These are phyloP conservation scores for Xerocomus cyaneibrunnescens DNA, from an alignment of 1,284 basidiomycete genomes.

Conservation along the genomic window DNA sequence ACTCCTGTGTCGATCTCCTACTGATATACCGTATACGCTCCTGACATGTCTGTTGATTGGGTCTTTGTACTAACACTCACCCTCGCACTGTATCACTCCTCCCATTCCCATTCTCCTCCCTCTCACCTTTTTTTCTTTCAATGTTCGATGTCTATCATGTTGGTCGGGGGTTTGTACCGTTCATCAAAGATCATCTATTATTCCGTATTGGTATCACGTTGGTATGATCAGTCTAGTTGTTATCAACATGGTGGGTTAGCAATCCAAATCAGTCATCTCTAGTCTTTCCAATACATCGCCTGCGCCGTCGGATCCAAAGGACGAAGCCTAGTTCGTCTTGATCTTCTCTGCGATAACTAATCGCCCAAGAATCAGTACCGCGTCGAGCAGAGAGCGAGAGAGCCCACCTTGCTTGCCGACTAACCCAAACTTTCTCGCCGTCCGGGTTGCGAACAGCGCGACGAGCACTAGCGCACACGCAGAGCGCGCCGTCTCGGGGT, in stretches of 20 bases:
- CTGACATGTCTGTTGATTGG: constrained; percentile 12
- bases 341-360: constrained; percentile 25
- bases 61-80: constrained; percentile 14
- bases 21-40: not conserved
- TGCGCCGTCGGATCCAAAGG: not conserved
- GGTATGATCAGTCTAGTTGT: constrained; percentile 1
- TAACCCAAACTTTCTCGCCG: constrained; percentile 54
- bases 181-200: constrained; percentile 1
- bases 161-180: constrained; percentile 14
- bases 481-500: constrained; percentile 63
- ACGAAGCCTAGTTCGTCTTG: constrained; percentile 26
- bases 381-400: too few species aligned
- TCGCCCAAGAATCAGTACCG: not conserved
- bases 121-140: not conserved
- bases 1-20: too few species aligned
- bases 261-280: not conserved
- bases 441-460: constrained; percentile 53
- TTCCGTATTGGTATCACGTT: constrained; percentile 9
- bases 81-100: not conserved
- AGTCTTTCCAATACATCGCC: not conserved
- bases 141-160: constrained; percentile 2
- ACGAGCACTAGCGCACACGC: constrained; percentile 63
- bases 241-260: not conserved
- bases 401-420: constrained; percentile 19
- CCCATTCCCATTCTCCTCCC: too few species aligned